phyloP scores from a whole-genome alignment of 257 asterid genomes.

The Anisodus tanguticus region DNA sequence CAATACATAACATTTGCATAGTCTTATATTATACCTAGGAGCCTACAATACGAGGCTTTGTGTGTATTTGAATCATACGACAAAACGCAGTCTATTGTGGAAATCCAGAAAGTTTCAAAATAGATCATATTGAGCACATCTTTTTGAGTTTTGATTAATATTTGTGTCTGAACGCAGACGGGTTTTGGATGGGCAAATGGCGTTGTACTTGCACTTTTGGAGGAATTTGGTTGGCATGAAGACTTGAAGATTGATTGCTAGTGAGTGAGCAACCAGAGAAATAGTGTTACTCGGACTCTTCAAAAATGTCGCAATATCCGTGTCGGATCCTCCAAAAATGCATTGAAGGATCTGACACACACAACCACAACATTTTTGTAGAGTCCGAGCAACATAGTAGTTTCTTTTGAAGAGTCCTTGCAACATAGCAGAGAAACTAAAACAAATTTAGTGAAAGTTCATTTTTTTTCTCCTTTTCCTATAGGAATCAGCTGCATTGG shows the following conservation, averaged over 20 bases:
- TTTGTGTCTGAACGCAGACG: constrained; percentile 55
- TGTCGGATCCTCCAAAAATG: too few species aligned
- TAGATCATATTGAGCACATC: neutral
- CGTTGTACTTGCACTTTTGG: constrained; percentile 79
- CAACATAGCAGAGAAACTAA: too few species aligned
- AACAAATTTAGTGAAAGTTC: too few species aligned
- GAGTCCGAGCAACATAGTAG: too few species aligned
- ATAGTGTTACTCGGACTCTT: too few species aligned
- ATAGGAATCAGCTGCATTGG: neutral
- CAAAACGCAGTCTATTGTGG: neutral
- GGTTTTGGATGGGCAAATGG: constrained; percentile 99
- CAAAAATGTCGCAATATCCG: too few species aligned
- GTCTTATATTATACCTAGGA: neutral
- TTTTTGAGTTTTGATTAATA: neutral
- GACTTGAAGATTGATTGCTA: constrained; percentile 55
- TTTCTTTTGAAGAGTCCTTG: too few species aligned
- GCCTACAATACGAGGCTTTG: neutral
- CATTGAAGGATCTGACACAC: too few species aligned
- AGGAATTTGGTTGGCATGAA: constrained; percentile 88
- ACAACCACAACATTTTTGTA: too few species aligned
- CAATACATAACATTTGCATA: neutral
- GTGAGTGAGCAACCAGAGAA: neutral
- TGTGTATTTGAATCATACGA: neutral
- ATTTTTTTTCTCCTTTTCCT: too few species aligned
- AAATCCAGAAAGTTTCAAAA: neutral